Conservation (phyloP, 1,284 basidiomycete genomes). For the Leucoagaricus sp. region DNA sequence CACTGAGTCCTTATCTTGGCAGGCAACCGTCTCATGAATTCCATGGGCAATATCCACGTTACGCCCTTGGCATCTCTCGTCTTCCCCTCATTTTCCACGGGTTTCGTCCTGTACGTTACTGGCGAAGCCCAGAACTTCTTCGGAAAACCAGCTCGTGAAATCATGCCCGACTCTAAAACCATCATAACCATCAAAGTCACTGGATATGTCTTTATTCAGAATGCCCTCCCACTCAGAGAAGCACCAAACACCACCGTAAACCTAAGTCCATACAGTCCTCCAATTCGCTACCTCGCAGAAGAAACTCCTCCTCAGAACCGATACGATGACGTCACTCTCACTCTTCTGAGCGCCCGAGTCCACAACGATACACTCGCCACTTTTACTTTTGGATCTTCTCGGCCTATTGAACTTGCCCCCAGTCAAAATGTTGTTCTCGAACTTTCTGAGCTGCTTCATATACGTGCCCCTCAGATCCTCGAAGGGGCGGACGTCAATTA, state of each 20-base stretch:
- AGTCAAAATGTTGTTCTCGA: conserved; percentile 60
- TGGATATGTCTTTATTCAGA: conserved; percentile 52
- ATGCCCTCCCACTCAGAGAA: conserved; percentile 47
- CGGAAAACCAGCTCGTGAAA: conserved; percentile 43
- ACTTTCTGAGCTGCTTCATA: conserved; percentile 49
- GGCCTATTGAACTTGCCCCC: conserved; percentile 40
- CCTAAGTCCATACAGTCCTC: conserved; percentile 59
- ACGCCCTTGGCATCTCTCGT: conserved; percentile 56
- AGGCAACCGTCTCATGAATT: conserved; percentile 58
- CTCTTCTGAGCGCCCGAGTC: conserved; percentile 37
- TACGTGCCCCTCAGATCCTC: conserved; percentile 40
- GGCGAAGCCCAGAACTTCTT: conserved; percentile 53
- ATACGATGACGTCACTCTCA: conserved; percentile 7
- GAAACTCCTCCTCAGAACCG: conserved; percentile 2
- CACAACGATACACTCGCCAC: conserved; percentile 53
- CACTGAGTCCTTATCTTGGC: neutral
- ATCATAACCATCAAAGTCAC: conserved; percentile 51
- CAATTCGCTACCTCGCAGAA: conserved; percentile 52
- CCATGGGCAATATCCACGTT: conserved; percentile 63
- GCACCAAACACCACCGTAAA: neutral
- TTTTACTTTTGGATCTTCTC: conserved; percentile 49
- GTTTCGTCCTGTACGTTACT: conserved; percentile 63
- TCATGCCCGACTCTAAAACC: conserved; percentile 60
- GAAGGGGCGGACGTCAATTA: conserved; percentile 35
- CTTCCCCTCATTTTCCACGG: conserved; percentile 52